Evolutionary conservation across 2,329 filamentous ascomycete species (phyloP).

Genomic region (Triangularia verruculosa): DNA sequence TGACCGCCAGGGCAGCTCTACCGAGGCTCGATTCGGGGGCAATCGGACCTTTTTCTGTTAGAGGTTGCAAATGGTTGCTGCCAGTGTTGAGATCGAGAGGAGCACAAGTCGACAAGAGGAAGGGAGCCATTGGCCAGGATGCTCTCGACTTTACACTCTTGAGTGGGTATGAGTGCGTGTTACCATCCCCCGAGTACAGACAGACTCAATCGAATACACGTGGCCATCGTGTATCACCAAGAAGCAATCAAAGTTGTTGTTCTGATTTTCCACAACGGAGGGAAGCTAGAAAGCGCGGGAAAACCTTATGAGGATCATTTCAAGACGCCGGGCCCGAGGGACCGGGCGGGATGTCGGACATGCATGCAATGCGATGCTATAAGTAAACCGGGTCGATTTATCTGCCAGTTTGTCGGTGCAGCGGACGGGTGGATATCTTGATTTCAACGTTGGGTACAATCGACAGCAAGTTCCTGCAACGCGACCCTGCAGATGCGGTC

Average conservation of each 20-base stretch:
- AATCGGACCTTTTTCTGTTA: not conserved
- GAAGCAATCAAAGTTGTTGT: too few species aligned
- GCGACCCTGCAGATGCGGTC: slow-evolving; percentile 1
- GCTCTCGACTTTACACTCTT: too few species aligned
- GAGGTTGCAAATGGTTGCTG: not conserved
- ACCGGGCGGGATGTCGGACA: not conserved
- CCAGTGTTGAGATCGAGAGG: too few species aligned
- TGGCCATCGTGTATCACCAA: not conserved
- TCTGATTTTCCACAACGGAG: too few species aligned
- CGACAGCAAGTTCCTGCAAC: not conserved
- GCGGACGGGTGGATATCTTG: not conserved
- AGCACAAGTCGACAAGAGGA: not conserved
- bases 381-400: not conserved
- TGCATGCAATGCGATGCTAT: slow-evolving; percentile 1
- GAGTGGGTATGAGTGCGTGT: too few species aligned
- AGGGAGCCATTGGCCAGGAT: too few species aligned
- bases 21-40: not conserved
- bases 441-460: not conserved
- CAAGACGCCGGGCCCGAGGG: not conserved
- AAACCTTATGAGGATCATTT: not conserved
- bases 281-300: not conserved
- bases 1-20: not conserved
- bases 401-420: not conserved
- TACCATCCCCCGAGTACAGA: not conserved
- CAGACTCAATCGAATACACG: not conserved